A percentile compares a stretch with the other conserved stretches of the same genome.
Evolutionary conservation across 2,329 filamentous ascomycete genomes (phyloP).

Genomic region (Ophiosphaerella korrae): DNA sequence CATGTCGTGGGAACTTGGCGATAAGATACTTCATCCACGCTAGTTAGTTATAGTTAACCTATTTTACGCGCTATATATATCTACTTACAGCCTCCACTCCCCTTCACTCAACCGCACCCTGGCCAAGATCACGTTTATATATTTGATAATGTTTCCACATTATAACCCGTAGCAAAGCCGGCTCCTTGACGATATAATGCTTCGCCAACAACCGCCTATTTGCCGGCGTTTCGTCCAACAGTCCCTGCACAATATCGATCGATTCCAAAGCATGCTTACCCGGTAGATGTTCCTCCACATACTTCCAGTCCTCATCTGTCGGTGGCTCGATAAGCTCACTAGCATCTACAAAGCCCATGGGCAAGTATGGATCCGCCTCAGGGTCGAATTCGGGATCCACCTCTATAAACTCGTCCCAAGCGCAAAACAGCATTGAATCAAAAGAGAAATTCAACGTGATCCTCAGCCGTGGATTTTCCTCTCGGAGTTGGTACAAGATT

Average conservation of each 20-base stretch:
- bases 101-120: too few species aligned
- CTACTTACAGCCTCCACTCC: too few species aligned
- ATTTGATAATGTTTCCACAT: conserved; percentile 24
- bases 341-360: conserved; percentile 15
- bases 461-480: neutral
- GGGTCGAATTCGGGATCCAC: conserved; percentile 10
- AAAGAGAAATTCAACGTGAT: conserved; percentile 6
- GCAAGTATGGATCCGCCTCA: conserved; percentile 8
- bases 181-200: conserved; percentile 29
- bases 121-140: conserved; percentile 2
- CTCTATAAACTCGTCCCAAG: neutral
- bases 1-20: too few species aligned
- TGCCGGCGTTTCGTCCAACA: conserved; percentile 15
- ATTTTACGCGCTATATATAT: too few species aligned
- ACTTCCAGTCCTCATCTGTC: conserved; percentile 12
- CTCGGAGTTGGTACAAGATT: conserved; percentile 14
- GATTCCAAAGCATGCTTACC: neutral
- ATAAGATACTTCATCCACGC: too few species aligned
- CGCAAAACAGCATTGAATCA: conserved; percentile 10
- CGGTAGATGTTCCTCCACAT: conserved; percentile 12
- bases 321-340: conserved; percentile 13
- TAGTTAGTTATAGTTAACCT: too few species aligned
- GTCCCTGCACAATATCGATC: conserved; percentile 5
- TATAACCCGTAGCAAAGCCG: conserved; percentile 22
- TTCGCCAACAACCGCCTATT: conserved; percentile 17